phyloP scores from a whole-genome alignment of 148 eudicot species.

The Vaccinium darrowii region DNA sequence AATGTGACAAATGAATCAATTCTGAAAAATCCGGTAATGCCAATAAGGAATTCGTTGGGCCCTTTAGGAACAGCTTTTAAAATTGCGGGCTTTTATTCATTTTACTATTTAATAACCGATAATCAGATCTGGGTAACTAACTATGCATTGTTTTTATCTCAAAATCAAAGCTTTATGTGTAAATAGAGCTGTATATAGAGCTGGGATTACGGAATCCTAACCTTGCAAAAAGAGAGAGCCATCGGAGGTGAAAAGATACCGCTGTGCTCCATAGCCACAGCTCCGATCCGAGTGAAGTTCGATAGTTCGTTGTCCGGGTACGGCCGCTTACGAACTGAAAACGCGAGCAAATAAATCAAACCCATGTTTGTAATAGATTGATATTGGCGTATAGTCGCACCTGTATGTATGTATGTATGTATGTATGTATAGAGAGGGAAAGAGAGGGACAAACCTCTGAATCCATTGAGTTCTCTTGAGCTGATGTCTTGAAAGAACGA shows the following conservation, averaged over 20 bases:
- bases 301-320: constrained; percentile 25
- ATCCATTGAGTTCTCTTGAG: constrained; percentile 72
- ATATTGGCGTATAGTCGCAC: not conserved
- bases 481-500: constrained; percentile 62
- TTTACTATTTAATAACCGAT: too few species aligned
- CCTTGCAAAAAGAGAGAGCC: constrained; percentile 83
- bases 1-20: too few species aligned
- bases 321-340: constrained; percentile 76
- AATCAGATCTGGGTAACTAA: too few species aligned
- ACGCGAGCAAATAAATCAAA: not conserved
- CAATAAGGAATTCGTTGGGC: too few species aligned
- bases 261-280: constrained; percentile 44
- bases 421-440: not conserved
- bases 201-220: not conserved
- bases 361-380: not conserved
- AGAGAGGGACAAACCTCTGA: constrained; percentile 43
- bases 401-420: not conserved
- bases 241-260: constrained; percentile 61
- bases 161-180: not conserved
- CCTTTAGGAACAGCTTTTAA: too few species aligned
- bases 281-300: constrained; percentile 32
- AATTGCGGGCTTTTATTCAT: too few species aligned
- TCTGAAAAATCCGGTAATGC: too few species aligned
- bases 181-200: too few species aligned
- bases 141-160: not conserved